Evolutionary conservation across 163 green algal species (phyloP), one percentile per base, ranked within the genome.

Genomic region (Chloromonas sp.): DNA sequence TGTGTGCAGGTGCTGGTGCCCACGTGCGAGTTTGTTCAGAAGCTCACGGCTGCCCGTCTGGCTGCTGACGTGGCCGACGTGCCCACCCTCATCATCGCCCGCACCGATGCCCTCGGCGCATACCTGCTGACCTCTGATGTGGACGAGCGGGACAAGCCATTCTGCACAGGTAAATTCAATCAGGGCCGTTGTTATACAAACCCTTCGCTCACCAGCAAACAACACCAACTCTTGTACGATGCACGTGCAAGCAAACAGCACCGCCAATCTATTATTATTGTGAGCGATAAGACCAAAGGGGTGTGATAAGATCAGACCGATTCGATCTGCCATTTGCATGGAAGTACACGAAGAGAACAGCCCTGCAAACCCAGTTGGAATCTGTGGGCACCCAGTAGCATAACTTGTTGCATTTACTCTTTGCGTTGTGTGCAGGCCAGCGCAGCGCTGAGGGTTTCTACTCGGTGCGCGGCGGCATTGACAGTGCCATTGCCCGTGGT

Each of bases 381-480:
- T 36, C 36, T 36, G 36, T 36, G 36, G 36, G 36, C 36, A 36
- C 36, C 36, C 36, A 36, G 36, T 36, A 36, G 36, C 36, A 36
- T 36, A 36, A 36, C 36, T 36, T 36, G 36, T 36, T 36, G 36
- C 36, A 36, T 36, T 36, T 36, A 36, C 36, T 36, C 36, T 36
- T 36, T 36, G 36, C 36, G 36, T 36, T 76, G 61, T 3, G 13
- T 61, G 59, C 87, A 91, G 88, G 93, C 78, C 92, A 94, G 86
- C 92, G 95, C 84, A 98, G 95, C 5, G 78, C 88, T 59, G 95
- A 98, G 90, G 95, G 95, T 84, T 98, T 96, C 90, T 96, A 91
- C 92, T 76, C 86, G 70, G 91, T 96, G 85, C 87, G 91, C 58
- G 93, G 91, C 82, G 93, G 95, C 86, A 94, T 97, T 60, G 94